Percentiles rank a stretch among this genome's conserved stretches.
Conservation (phyloP, 805 yeast species). For the Spencermartinsiella europaea region DNA sequence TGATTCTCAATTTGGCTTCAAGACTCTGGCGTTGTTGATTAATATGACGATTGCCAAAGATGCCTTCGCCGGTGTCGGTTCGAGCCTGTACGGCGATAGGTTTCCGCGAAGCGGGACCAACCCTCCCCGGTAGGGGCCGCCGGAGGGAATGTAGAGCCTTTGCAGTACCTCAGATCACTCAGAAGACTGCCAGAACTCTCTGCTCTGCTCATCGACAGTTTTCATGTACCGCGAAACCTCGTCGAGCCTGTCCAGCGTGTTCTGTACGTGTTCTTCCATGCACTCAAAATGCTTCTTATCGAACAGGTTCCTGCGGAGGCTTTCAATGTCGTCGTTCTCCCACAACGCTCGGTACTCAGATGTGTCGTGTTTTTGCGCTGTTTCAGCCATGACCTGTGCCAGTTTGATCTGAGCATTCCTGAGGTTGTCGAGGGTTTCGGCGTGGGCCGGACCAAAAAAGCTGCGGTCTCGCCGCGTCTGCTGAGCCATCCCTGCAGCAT, state of each 20-base stretch:
- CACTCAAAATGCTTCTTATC: conserved; percentile 49
- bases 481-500: conserved; percentile 58
- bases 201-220: conserved; percentile 29
- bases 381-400: conserved; percentile 36
- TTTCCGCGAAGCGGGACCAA: too few species aligned
- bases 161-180: too few species aligned
- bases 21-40: too few species aligned
- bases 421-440: conserved; percentile 46
- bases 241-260: conserved; percentile 45
- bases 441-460: conserved; percentile 41
- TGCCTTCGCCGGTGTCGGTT: too few species aligned
- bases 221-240: conserved; percentile 44
- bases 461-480: conserved; percentile 29
- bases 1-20: too few species aligned
- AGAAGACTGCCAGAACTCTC: conserved; percentile 25
- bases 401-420: conserved; percentile 53
- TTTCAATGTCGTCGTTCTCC: conserved; percentile 32
- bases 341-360: conserved; percentile 29
- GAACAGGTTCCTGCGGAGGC: conserved; percentile 35
- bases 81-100: too few species aligned
- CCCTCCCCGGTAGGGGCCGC: too few species aligned
- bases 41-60: too few species aligned
- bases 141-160: too few species aligned
- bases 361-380: conserved; percentile 25
- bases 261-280: conserved; percentile 45